Conservation (phyloP, 208 protist species). For the Herpetomonas tarakana region DNA sequence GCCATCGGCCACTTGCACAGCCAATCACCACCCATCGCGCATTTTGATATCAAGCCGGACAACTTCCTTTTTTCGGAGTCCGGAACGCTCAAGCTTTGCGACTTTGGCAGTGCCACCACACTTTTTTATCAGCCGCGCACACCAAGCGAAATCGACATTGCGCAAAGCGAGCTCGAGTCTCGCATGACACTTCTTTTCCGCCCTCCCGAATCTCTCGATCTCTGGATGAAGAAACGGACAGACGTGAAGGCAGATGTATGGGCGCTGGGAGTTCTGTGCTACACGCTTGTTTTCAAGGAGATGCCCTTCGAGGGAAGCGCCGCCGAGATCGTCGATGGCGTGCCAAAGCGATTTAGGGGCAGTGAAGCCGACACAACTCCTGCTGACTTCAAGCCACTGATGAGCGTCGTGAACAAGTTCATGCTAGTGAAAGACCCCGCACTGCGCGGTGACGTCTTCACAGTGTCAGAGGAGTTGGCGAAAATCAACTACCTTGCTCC, state of each 20-base stretch:
- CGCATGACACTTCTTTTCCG: slow-evolving; percentile 92
- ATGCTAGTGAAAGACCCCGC: slow-evolving; percentile 65
- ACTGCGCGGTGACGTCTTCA: slow-evolving; percentile 60
- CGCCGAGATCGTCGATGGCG: slow-evolving; percentile 61
- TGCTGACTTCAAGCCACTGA: slow-evolving; percentile 39
- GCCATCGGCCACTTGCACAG: slow-evolving; percentile 62
- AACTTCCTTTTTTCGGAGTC: slow-evolving; percentile 81
- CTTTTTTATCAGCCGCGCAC: slow-evolving; percentile 62
- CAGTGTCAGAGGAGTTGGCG: slow-evolving; percentile 38
- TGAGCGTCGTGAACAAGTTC: slow-evolving; percentile 38
- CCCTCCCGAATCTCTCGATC: slow-evolving; percentile 94
- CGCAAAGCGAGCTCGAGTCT: slow-evolving; percentile 74
- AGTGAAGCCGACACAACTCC: slow-evolving; percentile 14
- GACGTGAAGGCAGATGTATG: slow-evolving; percentile 93
- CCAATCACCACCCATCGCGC: slow-evolving; percentile 83
- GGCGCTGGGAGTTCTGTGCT: slow-evolving; percentile 94
- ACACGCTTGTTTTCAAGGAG: slow-evolving; percentile 87
- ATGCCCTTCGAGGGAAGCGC: slow-evolving; percentile 89
- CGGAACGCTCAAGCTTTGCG: slow-evolving; percentile 91
- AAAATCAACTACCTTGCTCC: slow-evolving; percentile 29
- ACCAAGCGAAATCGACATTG: slow-evolving; percentile 46
- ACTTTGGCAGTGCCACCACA: slow-evolving; percentile 89
- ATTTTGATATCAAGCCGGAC: slow-evolving; percentile 94
- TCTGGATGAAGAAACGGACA: slow-evolving; percentile 84
- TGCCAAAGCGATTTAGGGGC: slow-evolving; percentile 41